A percentile compares a stretch with the other conserved stretches of the same genome.
phyloP scores from a whole-genome alignment of 106 monocot species.

The Narthecium ossifragum region DNA sequence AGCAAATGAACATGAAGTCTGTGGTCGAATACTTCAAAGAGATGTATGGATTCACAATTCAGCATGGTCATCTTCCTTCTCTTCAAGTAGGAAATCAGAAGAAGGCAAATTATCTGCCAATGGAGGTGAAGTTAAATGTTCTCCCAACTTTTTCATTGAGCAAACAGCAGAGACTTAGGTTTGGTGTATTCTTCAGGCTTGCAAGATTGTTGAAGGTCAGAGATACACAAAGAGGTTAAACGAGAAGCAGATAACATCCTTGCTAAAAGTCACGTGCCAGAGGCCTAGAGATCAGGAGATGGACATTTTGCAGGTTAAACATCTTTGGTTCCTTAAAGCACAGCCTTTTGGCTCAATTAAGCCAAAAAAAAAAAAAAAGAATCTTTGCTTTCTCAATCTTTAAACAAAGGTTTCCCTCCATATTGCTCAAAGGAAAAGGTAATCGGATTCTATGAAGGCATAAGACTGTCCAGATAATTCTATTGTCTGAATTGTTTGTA shows the following conservation, averaged over 20 bases:
- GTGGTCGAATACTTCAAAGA: slow-evolving; percentile 96
- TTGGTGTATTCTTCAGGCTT: slow-evolving; percentile 48
- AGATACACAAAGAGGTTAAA: slow-evolving; percentile 87
- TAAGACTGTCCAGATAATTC: too few relatives aligned
- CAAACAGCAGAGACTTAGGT: too few relatives aligned
- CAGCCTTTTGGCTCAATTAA: too few relatives aligned
- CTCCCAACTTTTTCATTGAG: too few relatives aligned
- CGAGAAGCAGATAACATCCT: slow-evolving; percentile 85
- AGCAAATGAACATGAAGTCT: slow-evolving; percentile 96
- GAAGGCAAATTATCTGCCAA: slow-evolving; percentile 86
- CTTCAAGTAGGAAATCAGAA: slow-evolving; percentile 90
- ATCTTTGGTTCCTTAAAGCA: too few relatives aligned
- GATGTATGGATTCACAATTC: slow-evolving; percentile 86
- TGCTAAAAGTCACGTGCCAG: slow-evolving; percentile 89
- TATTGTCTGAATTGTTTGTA: too few relatives aligned
- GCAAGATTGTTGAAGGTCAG: slow-evolving; percentile 89
- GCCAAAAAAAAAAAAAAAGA: too few relatives aligned
- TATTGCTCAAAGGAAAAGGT: too few relatives aligned
- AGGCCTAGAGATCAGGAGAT: slow-evolving; percentile 82
- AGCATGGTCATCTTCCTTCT: slow-evolving; percentile 75
- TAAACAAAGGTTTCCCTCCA: too few relatives aligned
- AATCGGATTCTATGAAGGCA: too few relatives aligned
- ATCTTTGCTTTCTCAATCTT: too few relatives aligned
- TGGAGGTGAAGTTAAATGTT: slow-evolving; percentile 62
- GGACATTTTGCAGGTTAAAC: slow-evolving; percentile 66